These are phyloP conservation scores for Naganishia vaughanmartiniae DNA, from an alignment of 768 basidiomycete genomes.

Conservation along the genomic window DNA sequence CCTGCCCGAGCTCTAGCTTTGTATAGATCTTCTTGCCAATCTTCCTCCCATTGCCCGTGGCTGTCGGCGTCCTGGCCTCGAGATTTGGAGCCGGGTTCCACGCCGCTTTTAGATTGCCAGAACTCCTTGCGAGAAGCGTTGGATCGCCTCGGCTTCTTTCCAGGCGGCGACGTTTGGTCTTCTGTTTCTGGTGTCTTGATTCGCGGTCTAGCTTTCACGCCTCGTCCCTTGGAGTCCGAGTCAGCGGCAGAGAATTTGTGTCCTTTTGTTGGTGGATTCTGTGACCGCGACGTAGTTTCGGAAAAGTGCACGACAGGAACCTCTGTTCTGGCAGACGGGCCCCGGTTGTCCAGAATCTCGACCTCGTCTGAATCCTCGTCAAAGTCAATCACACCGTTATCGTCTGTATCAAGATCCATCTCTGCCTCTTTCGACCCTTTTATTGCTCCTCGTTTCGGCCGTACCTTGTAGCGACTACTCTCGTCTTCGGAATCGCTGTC, in stretches of 20 bases:
- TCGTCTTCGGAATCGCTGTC: slow-evolving; percentile 15
- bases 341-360: slow-evolving; percentile 13
- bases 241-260: background rate
- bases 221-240: background rate
- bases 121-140: slow-evolving; percentile 1
- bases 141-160: slow-evolving; percentile 9
- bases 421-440: slow-evolving; percentile 29
- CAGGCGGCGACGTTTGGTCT: slow-evolving; percentile 1
- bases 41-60: background rate
- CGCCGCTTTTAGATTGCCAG: slow-evolving; percentile 19
- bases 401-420: slow-evolving; percentile 19
- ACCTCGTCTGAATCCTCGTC: slow-evolving; percentile 23
- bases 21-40: slow-evolving; percentile 7
- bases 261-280: no score
- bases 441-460: slow-evolving; percentile 6
- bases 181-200: background rate
- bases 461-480: slow-evolving; percentile 1
- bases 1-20: background rate
- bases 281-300: slow-evolving; percentile 6
- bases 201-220: background rate
- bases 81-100: background rate
- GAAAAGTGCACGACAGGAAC: slow-evolving; percentile 16
- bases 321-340: background rate
- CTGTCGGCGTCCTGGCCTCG: background rate
- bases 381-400: slow-evolving; percentile 3